A percentile compares a stretch with the other conserved stretches of the same genome.
Evolutionary conservation across 1,284 basidiomycete genomes (phyloP).

Genomic region (Stygiomarasmius scandens): DNA sequence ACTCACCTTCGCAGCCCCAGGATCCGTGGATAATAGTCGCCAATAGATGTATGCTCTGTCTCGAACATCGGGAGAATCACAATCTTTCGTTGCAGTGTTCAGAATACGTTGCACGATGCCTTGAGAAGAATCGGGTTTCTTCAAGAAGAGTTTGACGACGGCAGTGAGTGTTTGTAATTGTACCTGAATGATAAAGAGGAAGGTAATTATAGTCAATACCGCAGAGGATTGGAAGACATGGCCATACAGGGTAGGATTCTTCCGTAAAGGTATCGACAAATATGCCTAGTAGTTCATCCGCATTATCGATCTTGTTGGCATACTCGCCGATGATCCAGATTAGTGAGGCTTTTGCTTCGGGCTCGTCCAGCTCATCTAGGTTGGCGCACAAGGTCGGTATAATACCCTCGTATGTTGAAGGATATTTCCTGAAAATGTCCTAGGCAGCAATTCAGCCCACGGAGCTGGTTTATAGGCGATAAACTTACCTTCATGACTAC

Average conservation of each 20-base stretch:
- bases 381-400: conserved; percentile 95
- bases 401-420: conserved; percentile 95
- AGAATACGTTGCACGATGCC: conserved; percentile 88
- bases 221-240: no score
- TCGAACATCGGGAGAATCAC: conserved; percentile 95
- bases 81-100: conserved; percentile 94
- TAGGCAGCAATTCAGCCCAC: conserved; percentile 32
- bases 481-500: conserved; percentile 91
- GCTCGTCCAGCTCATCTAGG: conserved; percentile 95
- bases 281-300: conserved; percentile 86
- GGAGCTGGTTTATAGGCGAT: background rate
- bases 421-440: conserved; percentile 99
- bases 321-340: conserved; percentile 99
- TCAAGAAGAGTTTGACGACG: conserved; percentile 95
- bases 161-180: conserved; percentile 96
- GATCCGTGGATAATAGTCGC: conserved; percentile 91
- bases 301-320: conserved; percentile 95
- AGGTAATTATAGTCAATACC: no score
- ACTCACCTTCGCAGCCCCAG: conserved; percentile 87
- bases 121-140: conserved; percentile 91
- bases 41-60: conserved; percentile 98
- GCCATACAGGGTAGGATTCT: conserved; percentile 87
- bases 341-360: conserved; percentile 95
- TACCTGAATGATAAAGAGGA: conserved; percentile 49
- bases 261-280: conserved; percentile 94